A percentile compares a stretch with the other conserved stretches of the same genome.
These are phyloP conservation scores for Jatropha multifida DNA, from an alignment of 441 rosid genomes.

Conservation along the genomic window DNA sequence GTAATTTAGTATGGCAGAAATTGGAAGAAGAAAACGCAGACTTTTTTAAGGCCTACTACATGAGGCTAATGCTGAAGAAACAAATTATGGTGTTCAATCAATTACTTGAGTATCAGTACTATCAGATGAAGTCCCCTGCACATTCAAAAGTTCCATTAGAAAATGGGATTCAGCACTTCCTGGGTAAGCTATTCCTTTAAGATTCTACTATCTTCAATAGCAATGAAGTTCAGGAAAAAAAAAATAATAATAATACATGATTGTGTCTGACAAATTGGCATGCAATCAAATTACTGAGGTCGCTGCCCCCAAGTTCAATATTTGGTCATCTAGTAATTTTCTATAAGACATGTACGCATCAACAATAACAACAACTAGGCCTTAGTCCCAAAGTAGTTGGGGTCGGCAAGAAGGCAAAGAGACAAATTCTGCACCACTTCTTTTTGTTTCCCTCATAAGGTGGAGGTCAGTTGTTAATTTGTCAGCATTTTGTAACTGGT, in stretches of 20 bases:
- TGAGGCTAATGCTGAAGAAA: conserved; percentile 27
- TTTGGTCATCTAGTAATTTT: not conserved
- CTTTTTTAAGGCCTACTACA: conserved; percentile 33
- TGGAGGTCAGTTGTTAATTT: not conserved
- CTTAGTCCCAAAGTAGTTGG: too few relatives aligned
- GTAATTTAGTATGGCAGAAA: conserved; percentile 35
- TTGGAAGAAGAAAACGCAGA: conserved; percentile 32
- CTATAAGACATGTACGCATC: too few relatives aligned
- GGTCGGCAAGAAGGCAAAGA: too few relatives aligned
- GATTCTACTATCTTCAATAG: not conserved
- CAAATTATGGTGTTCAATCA: conserved; percentile 33
- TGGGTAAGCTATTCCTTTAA: conserved; percentile 20
- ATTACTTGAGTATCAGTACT: conserved; percentile 32
- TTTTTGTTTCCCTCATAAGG: not conserved
- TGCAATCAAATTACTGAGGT: not conserved
- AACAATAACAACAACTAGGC: too few relatives aligned
- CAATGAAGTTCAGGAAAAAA: not conserved
- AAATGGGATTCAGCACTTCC: conserved; percentile 27
- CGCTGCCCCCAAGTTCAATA: not conserved
- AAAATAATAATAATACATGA: not conserved
- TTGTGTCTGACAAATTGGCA: not conserved
- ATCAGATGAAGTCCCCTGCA: conserved; percentile 16
- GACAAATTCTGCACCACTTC: not conserved
- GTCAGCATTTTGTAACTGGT: not conserved
- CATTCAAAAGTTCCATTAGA: conserved; percentile 10